Percentiles rank a stretch among this genome's conserved stretches.
These are phyloP conservation scores for Pseudogymnoascus verrucosus DNA, from an alignment of 2,329 filamentous ascomycete species.

Conservation along the genomic window DNA sequence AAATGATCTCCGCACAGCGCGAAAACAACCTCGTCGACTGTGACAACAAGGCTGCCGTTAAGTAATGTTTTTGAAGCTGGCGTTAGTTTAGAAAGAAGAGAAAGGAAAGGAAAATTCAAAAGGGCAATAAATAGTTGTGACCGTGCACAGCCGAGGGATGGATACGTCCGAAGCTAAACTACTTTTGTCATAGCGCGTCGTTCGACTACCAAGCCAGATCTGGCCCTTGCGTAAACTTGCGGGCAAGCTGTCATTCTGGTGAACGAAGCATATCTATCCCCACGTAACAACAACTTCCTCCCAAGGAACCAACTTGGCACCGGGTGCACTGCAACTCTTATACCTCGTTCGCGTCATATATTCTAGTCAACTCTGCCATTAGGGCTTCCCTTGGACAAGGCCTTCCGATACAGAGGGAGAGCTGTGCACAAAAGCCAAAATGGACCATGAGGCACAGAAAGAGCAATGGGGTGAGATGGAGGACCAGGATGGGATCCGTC, in stretches of 20 bases:
- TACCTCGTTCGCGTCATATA: slow-evolving; percentile 2
- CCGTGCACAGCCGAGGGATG: slow-evolving; percentile 18
- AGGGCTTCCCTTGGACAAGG: slow-evolving; percentile 4
- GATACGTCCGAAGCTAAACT: slow-evolving; percentile 27
- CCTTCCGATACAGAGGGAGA: slow-evolving; percentile 5
- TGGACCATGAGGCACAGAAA: slow-evolving; percentile 91
- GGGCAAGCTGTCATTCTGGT: slow-evolving; percentile 10
- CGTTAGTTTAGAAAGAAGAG: slow-evolving; percentile 42
- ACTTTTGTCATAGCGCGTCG: neutral
- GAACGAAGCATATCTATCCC: slow-evolving; percentile 8
- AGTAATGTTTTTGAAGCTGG: slow-evolving; percentile 46
- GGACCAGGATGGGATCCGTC: slow-evolving; percentile 87
- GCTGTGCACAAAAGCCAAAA: slow-evolving; percentile 30
- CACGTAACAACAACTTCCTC: slow-evolving; percentile 5
- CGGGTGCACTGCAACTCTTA: slow-evolving; percentile 1
- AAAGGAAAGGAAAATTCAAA: slow-evolving; percentile 29
- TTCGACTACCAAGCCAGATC: slow-evolving; percentile 7
- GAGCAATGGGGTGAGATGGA: slow-evolving; percentile 96
- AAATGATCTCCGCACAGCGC: slow-evolving; percentile 58
- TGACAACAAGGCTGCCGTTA: slow-evolving; percentile 42
- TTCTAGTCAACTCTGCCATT: neutral
- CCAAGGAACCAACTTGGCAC: slow-evolving; percentile 6
- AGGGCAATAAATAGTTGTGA: slow-evolving; percentile 24
- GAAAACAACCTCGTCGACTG: slow-evolving; percentile 53
- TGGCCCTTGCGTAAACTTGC: slow-evolving; percentile 9